phyloP scores from a whole-genome alignment of 2,329 filamentous ascomycete genomes.

The Tolypocladium ophioglossoides region DNA sequence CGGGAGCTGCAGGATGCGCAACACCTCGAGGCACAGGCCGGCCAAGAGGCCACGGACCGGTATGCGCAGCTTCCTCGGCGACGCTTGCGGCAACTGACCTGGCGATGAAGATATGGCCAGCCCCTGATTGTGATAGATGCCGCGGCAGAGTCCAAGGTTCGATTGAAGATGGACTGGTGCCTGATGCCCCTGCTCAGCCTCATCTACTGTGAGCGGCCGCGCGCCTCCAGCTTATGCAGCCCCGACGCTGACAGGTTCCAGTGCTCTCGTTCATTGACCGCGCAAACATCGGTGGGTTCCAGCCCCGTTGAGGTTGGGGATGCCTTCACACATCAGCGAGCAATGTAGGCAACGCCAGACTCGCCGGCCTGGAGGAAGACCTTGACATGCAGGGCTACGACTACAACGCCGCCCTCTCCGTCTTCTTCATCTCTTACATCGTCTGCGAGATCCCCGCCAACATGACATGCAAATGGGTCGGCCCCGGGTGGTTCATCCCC shows the following conservation, averaged over 20 bases:
- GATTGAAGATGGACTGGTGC: conserved; percentile 52
- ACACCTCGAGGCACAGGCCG: neutral
- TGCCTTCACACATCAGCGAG: neutral
- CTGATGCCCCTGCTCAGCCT: conserved; percentile 54
- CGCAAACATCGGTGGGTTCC: conserved; percentile 48
- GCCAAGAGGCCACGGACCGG: neutral
- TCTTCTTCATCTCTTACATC: conserved; percentile 58
- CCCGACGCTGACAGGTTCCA: neutral
- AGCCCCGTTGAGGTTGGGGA: no score
- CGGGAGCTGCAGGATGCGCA: neutral
- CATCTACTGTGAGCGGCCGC: conserved; percentile 38
- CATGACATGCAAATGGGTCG: conserved; percentile 51
- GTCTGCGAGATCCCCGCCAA: conserved; percentile 54
- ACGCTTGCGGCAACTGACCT: neutral
- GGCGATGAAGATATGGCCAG: conserved; percentile 30
- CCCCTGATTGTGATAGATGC: conserved; percentile 39
- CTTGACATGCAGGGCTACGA: conserved; percentile 43
- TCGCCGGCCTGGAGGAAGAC: conserved; percentile 46
- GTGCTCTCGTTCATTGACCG: conserved; percentile 47
- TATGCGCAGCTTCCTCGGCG: neutral
- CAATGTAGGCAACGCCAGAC: conserved; percentile 40
- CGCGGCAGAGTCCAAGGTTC: conserved; percentile 42
- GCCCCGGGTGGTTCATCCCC: conserved; percentile 56
- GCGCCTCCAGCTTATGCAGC: no score
- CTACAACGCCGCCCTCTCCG: conserved; percentile 49